Evolutionary conservation across 495 filamentous ascomycete species (phyloP).

Genomic region (Neurospora intermedia): DNA sequence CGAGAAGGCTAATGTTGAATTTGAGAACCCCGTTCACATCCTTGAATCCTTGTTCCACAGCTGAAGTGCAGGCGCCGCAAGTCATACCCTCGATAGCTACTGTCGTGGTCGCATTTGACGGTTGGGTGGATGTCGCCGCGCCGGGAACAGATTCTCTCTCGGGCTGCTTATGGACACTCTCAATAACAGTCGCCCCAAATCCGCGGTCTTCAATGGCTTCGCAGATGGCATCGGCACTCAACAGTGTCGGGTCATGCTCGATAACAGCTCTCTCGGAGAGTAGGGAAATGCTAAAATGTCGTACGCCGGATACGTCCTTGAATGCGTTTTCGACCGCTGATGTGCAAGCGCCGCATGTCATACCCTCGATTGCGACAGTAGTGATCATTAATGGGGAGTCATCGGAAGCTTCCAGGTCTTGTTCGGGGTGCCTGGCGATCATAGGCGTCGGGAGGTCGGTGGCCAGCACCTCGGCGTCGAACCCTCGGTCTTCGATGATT

Average conservation of each 20-base stretch:
- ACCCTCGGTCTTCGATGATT: slow-evolving; percentile 87
- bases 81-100: slow-evolving; percentile 96
- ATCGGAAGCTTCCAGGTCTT: slow-evolving; percentile 5
- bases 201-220: slow-evolving; percentile 84
- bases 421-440: slow-evolving; percentile 14
- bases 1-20: slow-evolving; percentile 90
- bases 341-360: slow-evolving; percentile 96
- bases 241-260: slow-evolving; percentile 60
- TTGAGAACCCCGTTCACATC: slow-evolving; percentile 63
- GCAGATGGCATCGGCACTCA: slow-evolving; percentile 60
- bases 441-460: slow-evolving; percentile 55
- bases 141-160: slow-evolving; percentile 22
- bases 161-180: slow-evolving; percentile 30
- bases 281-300: slow-evolving; percentile 86
- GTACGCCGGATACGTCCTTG: slow-evolving; percentile 60
- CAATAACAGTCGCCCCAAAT: slow-evolving; percentile 76
- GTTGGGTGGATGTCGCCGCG: slow-evolving; percentile 1
- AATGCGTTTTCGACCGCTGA: slow-evolving; percentile 82
- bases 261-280: slow-evolving; percentile 87
- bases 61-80: slow-evolving; percentile 87
- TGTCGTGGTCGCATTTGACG: slow-evolving; percentile 55
- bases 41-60: slow-evolving; percentile 73
- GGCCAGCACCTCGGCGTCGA: slow-evolving; percentile 83
- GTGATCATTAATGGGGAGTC: slow-evolving; percentile 46
- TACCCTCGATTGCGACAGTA: slow-evolving; percentile 78